These are phyloP conservation scores for Pontederia crassipes DNA, from an alignment of 176 grass and related monocot species.

Conservation along the genomic window DNA sequence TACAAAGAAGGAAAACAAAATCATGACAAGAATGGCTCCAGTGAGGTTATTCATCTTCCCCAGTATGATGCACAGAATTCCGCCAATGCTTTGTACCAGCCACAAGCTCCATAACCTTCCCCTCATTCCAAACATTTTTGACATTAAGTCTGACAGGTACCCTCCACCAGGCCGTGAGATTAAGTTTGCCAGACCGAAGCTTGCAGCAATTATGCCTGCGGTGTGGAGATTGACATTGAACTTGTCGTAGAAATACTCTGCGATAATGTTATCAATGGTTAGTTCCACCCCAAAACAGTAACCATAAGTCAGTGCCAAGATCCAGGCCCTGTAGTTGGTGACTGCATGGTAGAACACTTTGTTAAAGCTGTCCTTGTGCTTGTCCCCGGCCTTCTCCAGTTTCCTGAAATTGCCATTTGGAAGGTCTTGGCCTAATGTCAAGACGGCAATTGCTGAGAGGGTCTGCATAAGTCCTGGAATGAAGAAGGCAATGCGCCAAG, in stretches of 20 bases:
- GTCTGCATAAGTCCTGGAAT: constrained; percentile 80
- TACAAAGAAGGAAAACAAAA: constrained; percentile 80
- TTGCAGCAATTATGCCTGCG: constrained; percentile 73
- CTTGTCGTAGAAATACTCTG: constrained; percentile 86
- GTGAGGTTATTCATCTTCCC: constrained; percentile 38
- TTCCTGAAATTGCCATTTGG: constrained; percentile 69
- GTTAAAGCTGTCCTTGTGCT: constrained; percentile 74
- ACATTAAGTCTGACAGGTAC: constrained; percentile 60
- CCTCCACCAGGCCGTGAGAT: constrained; percentile 69
- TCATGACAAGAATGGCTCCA: constrained; percentile 50
- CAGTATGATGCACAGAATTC: constrained; percentile 54
- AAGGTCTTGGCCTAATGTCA: constrained; percentile 79
- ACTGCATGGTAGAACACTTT: constrained; percentile 58
- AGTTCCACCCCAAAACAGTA: constrained; percentile 93
- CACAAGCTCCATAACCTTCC: constrained; percentile 87
- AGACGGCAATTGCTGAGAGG: constrained; percentile 45
- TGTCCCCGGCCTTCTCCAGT: constrained; percentile 55
- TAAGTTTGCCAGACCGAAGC: constrained; percentile 82
- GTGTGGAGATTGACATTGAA: constrained; percentile 59
- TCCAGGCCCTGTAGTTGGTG: constrained; percentile 70
- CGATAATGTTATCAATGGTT: constrained; percentile 86
- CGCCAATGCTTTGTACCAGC: constrained; percentile 57
- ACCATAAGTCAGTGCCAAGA: constrained; percentile 72
- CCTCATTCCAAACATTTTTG: constrained; percentile 50
- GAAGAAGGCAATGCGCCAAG: constrained; percentile 87